A percentile compares a stretch with the other conserved stretches of the same genome.
Evolutionary conservation across 495 filamentous ascomycete species (phyloP).

Genomic region (Haplographium delicatum): DNA sequence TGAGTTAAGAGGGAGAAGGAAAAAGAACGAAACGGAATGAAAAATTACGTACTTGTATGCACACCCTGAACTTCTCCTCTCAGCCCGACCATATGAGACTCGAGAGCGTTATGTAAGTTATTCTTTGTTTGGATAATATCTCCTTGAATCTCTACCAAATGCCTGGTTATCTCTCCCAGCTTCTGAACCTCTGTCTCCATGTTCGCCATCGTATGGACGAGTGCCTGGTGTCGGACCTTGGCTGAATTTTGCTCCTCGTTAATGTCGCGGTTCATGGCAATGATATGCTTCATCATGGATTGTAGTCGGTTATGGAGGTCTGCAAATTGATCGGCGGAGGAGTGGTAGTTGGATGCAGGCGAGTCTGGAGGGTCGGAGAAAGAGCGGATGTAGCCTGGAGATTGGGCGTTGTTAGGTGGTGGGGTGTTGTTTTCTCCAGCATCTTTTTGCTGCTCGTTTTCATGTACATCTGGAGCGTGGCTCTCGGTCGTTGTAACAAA

Average conservation of each 20-base stretch:
- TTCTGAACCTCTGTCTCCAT: conserved; percentile 39
- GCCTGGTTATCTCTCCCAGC: conserved; percentile 55
- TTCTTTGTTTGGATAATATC: conserved; percentile 54
- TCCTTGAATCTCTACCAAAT: conserved; percentile 57
- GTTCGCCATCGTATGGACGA: conserved; percentile 33
- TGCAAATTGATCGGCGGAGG: conserved; percentile 56
- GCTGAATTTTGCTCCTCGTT: conserved; percentile 35
- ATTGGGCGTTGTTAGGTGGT: conserved; percentile 26
- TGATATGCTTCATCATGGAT: conserved; percentile 64
- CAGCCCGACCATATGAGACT: conserved; percentile 61
- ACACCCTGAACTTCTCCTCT: conserved; percentile 68
- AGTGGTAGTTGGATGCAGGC: conserved; percentile 16
- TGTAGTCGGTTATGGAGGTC: conserved; percentile 81
- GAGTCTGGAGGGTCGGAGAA: conserved; percentile 10
- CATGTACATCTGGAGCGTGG: conserved; percentile 13
- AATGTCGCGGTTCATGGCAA: conserved; percentile 62
- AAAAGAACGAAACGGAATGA: conserved; percentile 37
- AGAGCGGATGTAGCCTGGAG: conserved; percentile 19
- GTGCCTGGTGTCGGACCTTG: conserved; percentile 57
- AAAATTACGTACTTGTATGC: conserved; percentile 44
- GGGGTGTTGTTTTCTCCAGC: conserved; percentile 17
- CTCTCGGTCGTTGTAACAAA: conserved; percentile 60
- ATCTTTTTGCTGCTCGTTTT: conserved; percentile 31
- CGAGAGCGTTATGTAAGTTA: conserved; percentile 62
- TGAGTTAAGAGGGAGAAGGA: not conserved